Base-by-base conservation (phyloP, 306 rosid genomes). In the Leucaena leucocephala region DNA sequence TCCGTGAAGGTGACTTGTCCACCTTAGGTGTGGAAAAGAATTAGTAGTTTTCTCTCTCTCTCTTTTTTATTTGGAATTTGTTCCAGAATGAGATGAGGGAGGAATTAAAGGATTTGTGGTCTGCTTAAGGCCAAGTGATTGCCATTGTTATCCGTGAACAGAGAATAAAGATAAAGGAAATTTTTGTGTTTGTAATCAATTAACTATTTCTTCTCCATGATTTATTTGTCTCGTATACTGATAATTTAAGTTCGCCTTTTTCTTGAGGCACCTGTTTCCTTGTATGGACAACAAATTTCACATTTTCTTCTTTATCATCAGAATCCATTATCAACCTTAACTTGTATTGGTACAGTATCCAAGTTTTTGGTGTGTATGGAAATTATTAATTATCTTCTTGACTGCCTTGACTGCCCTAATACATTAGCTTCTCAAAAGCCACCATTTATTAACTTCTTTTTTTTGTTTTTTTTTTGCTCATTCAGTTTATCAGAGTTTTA, bases 241-340 rank as follows among this genome's bases (percentile, higher is more conserved):
- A 73, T 81, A 43, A 73, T 62, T 57, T 71, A 68, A 68, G 64
- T 33, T 57, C 57, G 48, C 42, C 72, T 84, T 80, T 27, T 71
- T n/a, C 22, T 36, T 5, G 36, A 55, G 50, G 61, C 49, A 39
- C 63, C 27, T 57, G 74, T 69, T 77, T 77, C 82, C 82, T 72
- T 72, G 62, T 77, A 19, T 79, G 42, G 67, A 79, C 58, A 66
- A 34, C 80, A 22, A 54, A 71, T 85, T 71, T 82, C 65, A 45
- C 42, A 17, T 46, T 55, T 43, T 64, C 68, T 54, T 43, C 44
- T 58, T 46, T 15, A 16, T 76, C 44, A n/a, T 54, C 49, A 57
- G 54, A 1, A 61, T n/a, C 19, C 48, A 6, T 5, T 42, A 70
- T 71, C 17, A 35, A 63, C 69, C 45, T 15, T 14, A 17, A 19